Base-by-base conservation (phyloP, 495 filamentous ascomycete species). In the Baudoinia panamericana region DNA sequence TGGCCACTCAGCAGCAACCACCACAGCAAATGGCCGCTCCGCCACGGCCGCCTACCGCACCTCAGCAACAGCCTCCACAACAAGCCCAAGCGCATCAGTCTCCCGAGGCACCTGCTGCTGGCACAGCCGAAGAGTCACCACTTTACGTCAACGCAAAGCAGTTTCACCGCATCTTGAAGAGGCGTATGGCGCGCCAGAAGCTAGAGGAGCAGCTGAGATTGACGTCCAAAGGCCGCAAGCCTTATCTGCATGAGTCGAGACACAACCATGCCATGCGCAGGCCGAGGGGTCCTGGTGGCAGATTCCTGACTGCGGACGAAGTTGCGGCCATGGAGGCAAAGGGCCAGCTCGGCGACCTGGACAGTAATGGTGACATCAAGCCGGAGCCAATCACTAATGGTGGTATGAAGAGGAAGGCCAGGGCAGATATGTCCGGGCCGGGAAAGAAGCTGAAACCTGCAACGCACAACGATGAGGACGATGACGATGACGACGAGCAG, bases 181-280 rank as follows among this genome's bases (percentile, higher is more conserved):
- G 90, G 29, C 71, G 90, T 24, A 83, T 96, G 46, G 90, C 90
- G 3, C 74, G 90, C 26, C 90, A 97, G 58, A 84, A 82, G 59
- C 62, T 97, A 31, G 90, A 97, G 57, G 90, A 97, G 55, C 74
- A 82, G 27, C 59, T 99, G 30, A 76, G 90, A 21, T 65, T 96
- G 28, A 94, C 90, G 5, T 90, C 79, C 27, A 99, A 96, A 61
- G 87, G 88, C 17, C 76, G 90, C 23, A 96, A 95, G 59, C 90
- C 90, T 6, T 99, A 99, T 50, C 70, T 99, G 25, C 90, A 99
- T 63, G 90, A 99, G 56, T 96, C 90, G n/a, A 71, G 90, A 51
- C 90, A 99, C 56, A 99, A 99, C 53, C 90, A 99, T 59, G 90
- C 90, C 7, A 99, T 99, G 90, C 74, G 92, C 26, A 71, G 90